Evolutionary conservation across 176 grass and related monocot genomes (phyloP).

Genomic region (Chloris gayana): DNA sequence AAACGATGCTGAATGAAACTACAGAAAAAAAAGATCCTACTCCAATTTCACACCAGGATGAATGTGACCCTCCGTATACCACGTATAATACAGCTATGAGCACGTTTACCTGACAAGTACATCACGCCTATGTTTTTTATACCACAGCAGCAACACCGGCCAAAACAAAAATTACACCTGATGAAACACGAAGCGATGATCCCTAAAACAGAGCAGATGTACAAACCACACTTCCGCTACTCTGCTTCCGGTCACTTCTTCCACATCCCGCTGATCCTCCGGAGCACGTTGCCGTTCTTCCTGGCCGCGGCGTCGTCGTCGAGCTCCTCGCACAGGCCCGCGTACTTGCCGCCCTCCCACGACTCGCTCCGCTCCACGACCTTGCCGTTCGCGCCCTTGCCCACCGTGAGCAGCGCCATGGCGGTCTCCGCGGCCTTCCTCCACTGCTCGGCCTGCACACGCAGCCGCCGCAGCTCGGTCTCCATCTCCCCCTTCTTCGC

Average conservation of each 20-base stretch:
- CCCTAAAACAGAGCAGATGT: slow-evolving; percentile 6
- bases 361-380: slow-evolving; percentile 65
- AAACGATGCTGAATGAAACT: not conserved
- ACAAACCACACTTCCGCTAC: slow-evolving; percentile 16
- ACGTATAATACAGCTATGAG: slow-evolving; percentile 50
- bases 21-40: not conserved
- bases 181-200: not conserved
- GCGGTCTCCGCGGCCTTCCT: slow-evolving; percentile 92
- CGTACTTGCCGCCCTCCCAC: slow-evolving; percentile 60
- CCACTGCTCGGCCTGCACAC: slow-evolving; percentile 98
- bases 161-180: slow-evolving; percentile 55
- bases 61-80: slow-evolving; percentile 49
- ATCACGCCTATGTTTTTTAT: slow-evolving; percentile 48
- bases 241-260: slow-evolving; percentile 64
- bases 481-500: slow-evolving; percentile 68
- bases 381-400: slow-evolving; percentile 70
- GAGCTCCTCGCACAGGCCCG: slow-evolving; percentile 52
- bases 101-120: slow-evolving; percentile 39
- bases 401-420: slow-evolving; percentile 76
- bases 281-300: slow-evolving; percentile 85
- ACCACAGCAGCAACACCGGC: slow-evolving; percentile 41
- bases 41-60: slow-evolving; percentile 12
- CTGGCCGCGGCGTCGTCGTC: slow-evolving; percentile 72
- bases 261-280: slow-evolving; percentile 96
- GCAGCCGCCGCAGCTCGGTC: slow-evolving; percentile 71